phyloP scores from a whole-genome alignment of 1,284 basidiomycete genomes.

The Chondrostereum purpureum region DNA sequence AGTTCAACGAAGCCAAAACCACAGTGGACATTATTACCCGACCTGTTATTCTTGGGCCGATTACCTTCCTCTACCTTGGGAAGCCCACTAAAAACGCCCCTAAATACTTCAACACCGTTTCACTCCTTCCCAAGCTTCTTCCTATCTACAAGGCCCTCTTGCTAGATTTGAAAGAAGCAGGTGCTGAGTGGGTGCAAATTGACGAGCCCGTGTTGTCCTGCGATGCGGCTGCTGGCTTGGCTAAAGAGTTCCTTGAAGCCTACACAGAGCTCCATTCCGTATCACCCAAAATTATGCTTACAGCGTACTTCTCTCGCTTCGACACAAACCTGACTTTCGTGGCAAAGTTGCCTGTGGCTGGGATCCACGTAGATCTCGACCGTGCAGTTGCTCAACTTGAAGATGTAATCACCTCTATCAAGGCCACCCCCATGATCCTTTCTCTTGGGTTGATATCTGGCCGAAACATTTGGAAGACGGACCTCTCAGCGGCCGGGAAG shows the following conservation, averaged over 20 bases:
- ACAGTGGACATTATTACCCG: slow-evolving; percentile 89
- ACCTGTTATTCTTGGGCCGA: slow-evolving; percentile 92
- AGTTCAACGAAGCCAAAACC: slow-evolving; percentile 93
- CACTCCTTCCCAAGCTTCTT: slow-evolving; percentile 85
- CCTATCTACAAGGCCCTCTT: slow-evolving; percentile 93
- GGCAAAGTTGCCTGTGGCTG: slow-evolving; percentile 89
- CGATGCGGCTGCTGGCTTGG: slow-evolving; percentile 77
- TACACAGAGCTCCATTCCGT: slow-evolving; percentile 82
- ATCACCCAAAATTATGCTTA: slow-evolving; percentile 87
- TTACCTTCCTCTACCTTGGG: slow-evolving; percentile 93
- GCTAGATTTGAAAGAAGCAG: slow-evolving; percentile 86
- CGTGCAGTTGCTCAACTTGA: slow-evolving; percentile 91
- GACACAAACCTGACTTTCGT: slow-evolving; percentile 89
- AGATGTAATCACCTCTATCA: slow-evolving; percentile 77
- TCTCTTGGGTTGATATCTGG: slow-evolving; percentile 98
- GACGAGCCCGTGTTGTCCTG: slow-evolving; percentile 97
- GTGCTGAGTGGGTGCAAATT: slow-evolving; percentile 92
- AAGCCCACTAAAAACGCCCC: slow-evolving; percentile 88
- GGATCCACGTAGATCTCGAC: slow-evolving; percentile 96
- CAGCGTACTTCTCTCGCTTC: slow-evolving; percentile 96
- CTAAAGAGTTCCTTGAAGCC: slow-evolving; percentile 76
- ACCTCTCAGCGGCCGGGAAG: slow-evolving; percentile 82
- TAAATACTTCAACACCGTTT: slow-evolving; percentile 85
- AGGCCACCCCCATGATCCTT: slow-evolving; percentile 74
- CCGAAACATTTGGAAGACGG: slow-evolving; percentile 99